These are phyloP conservation scores for Tetrapyrgos nigripes DNA, from an alignment of 1,284 basidiomycete species.

Conservation along the genomic window DNA sequence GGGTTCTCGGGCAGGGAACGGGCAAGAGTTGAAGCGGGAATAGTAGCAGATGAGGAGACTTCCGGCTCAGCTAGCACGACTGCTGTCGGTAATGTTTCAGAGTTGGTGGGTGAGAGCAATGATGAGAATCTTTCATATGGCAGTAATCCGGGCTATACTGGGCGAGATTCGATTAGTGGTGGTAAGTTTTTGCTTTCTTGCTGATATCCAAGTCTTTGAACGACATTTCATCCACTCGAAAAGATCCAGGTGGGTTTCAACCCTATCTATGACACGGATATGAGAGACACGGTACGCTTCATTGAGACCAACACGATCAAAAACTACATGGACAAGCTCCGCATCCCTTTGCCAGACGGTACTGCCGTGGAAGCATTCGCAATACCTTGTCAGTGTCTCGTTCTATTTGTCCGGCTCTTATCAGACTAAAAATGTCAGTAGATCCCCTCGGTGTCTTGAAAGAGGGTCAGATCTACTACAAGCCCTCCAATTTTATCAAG, in stretches of 20 bases:
- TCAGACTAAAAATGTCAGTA: slow-evolving; percentile 26
- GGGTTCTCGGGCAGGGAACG: slow-evolving; percentile 53
- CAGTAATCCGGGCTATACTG: no score
- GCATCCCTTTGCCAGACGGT: slow-evolving; percentile 58
- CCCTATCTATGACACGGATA: slow-evolving; percentile 42
- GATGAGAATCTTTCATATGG: no score
- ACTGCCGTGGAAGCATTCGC: slow-evolving; percentile 62
- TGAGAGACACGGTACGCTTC: slow-evolving; percentile 55
- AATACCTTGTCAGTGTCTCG: slow-evolving; percentile 57
- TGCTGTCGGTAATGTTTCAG: no score
- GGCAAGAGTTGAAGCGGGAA: slow-evolving; percentile 16
- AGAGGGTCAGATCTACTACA: slow-evolving; percentile 59
- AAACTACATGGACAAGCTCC: slow-evolving; percentile 57
- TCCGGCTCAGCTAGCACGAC: no score
- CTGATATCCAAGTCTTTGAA: background rate
- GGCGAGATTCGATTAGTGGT: slow-evolving; percentile 43
- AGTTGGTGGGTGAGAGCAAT: no score
- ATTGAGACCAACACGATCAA: slow-evolving; percentile 52
- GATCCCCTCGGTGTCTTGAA: slow-evolving; percentile 61
- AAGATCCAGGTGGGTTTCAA: slow-evolving; percentile 68
- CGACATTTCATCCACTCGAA: slow-evolving; percentile 42
- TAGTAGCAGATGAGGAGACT: slow-evolving; percentile 7
- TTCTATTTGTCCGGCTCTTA: slow-evolving; percentile 3
- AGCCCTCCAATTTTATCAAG: slow-evolving; percentile 51
- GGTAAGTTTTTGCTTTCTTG: slow-evolving; percentile 23